Evolutionary conservation across 768 basidiomycete genomes (phyloP), one percentile per base, ranked within the genome.

Genomic region (Hemileccinum rubropunctum): DNA sequence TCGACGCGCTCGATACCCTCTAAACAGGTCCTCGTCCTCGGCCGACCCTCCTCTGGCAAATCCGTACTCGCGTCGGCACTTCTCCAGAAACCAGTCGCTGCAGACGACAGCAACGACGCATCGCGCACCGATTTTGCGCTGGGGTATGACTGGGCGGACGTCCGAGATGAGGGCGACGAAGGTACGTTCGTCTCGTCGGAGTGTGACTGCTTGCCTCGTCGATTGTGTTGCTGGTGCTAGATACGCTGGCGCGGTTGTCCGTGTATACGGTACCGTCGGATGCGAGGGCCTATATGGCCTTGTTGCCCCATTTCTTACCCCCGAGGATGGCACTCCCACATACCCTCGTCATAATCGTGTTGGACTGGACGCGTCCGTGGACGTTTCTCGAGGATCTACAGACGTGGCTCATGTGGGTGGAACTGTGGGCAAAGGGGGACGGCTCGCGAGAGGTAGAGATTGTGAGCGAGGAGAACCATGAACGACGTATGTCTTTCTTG

Each of bases 331-430:
- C 81, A 6, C 68, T 91, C 12, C 78, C 80, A 3, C 84, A 91
- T 54, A 86, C 88, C 0, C 73, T 91, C 27, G 82, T 93, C 39
- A 71, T 97, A 61, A 88, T 98, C 58, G 82, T 86, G 0, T 73
- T 99, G 10, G 95, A 99, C 67, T 99, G 97, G 95, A 95, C 93
- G 58, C 81, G 81, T 56, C 95, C 95, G 1, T 95, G 91, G 83
- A 81, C 84, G 1, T 98, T 98, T 66, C 72, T 97, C 2, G 81
- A 87, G 13, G 88, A 98, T 60, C 71, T 99, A 10, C 74, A 88
- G 53, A 78, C 72, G 40, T 98, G 95, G 95, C 71, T 98, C 41
- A 69, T 65, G 40, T 94, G 93, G 90, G 76, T 97, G 6, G 91
- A 95, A 61, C 69, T 70, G 21, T 93, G 91, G 91, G 78, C 81